Conservation (phyloP, 306 rosid species). For the Amphicarpaea edgeworthii region DNA sequence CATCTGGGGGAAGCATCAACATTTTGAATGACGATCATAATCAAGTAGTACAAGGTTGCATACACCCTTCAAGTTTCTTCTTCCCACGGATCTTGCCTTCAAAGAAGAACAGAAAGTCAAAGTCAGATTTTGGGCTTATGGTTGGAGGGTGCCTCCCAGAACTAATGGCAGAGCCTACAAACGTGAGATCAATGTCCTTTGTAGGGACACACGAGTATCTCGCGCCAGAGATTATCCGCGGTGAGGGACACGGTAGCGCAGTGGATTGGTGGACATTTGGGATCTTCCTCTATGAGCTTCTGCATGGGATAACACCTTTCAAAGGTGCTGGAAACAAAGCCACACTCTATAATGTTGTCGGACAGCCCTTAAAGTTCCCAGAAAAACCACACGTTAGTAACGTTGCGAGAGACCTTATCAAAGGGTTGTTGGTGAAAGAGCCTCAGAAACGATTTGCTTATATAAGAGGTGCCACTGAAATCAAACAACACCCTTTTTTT, state of each 20-base stretch:
- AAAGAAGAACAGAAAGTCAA: conserved; percentile 72
- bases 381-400: conserved; percentile 61
- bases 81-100: conserved; percentile 74
- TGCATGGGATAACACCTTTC: conserved; percentile 89
- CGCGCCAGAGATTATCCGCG: conserved; percentile 86
- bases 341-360: conserved; percentile 80
- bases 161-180: conserved; percentile 88
- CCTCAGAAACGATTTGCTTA: conserved; percentile 80
- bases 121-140: conserved; percentile 77
- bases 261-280: conserved; percentile 98
- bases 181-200: conserved; percentile 90
- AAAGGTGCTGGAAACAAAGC: conserved; percentile 79
- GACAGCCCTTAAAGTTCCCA: conserved; percentile 84
- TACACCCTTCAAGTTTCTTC: conserved; percentile 66
- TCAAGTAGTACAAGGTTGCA: conserved; percentile 53
- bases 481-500: conserved; percentile 93
- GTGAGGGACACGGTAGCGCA: conserved; percentile 94
- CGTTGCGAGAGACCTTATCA: conserved; percentile 72
- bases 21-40: conserved; percentile 54
- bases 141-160: conserved; percentile 73
- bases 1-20: conserved; percentile 37
- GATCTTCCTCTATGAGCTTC: conserved; percentile 79
- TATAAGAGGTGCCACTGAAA: conserved; percentile 84
- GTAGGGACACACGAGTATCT: conserved; percentile 94
- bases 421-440: conserved; percentile 80